Base-by-base conservation (phyloP, 2,329 filamentous ascomycete genomes). In the Annulohypoxylon truncatum region DNA sequence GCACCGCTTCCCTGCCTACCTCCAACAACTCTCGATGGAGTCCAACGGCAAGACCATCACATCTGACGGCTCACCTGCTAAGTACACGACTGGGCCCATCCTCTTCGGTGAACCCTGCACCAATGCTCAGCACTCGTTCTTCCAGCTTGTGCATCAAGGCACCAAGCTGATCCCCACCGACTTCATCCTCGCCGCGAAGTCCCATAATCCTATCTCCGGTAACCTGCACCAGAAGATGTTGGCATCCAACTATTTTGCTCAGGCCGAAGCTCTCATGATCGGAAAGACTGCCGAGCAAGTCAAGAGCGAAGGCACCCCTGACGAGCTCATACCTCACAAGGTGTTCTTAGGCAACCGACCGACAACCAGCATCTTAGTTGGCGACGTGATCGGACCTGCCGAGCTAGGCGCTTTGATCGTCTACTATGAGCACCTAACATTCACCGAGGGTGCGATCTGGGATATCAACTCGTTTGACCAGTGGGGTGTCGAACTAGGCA, bases 391-490 rank as follows among this genome's bases (percentile, higher is more conserved):
- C 78, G 97, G 96, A 15, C 96, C 96, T 7, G 93, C 90, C 44
- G 94, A 97, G 75, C 88, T 99, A 50, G 96, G 96, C 77, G 95
- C 96, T 2, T 83, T 99, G 74, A 99, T 99, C 75, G 95, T 94
- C 71, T 99, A 98, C 87, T 99, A 99, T 82, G 96, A 99, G 87
- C 96, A 99, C 83, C 83, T 98, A 67, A 98, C 96, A 61, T 99
- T 99, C 81, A 96, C 93, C 35, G 96, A 99, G 84, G 96, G 96
- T 75, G 95, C 94, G 55, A 86, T 99, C 79, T 99, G 96, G 96
- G 97, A 98, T 84, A 97, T 99, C 86, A 99, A 99, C 89, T 94
- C 91, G 77, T 99, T 98, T 78, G 96, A 99, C 83, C 96, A 99
- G 86, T 99, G 96, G 96, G 96, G 96, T 82, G 96, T 99, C 46